Evolutionary conservation across 495 filamentous ascomycete genomes (phyloP).

Genomic region (Talaromyces wortmannii): DNA sequence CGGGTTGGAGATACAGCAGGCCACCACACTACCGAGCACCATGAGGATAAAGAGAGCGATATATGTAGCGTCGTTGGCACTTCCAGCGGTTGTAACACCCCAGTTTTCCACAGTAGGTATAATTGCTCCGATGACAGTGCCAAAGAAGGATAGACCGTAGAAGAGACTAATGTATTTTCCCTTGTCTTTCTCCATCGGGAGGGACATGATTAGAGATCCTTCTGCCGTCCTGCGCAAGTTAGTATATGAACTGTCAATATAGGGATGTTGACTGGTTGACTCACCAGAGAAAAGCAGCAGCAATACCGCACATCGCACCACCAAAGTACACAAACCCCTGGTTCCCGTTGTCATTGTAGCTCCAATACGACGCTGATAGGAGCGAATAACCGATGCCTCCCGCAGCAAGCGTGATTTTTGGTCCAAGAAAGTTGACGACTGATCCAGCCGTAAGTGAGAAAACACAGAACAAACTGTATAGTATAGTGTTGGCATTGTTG

Average conservation of each 20-base stretch:
- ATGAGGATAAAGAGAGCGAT: conserved; percentile 11
- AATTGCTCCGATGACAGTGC: conserved; percentile 10
- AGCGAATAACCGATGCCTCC: conserved; percentile 10
- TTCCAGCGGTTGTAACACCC: conserved; percentile 9
- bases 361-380: conserved; percentile 9
- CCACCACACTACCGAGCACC: conserved; percentile 9
- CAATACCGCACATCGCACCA: conserved; percentile 10
- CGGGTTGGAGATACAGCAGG: conserved; percentile 9
- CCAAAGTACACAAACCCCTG: conserved; percentile 11
- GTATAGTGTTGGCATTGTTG: conserved; percentile 11
- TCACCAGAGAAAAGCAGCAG: conserved; percentile 10
- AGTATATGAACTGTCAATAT: not conserved
- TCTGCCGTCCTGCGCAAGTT: conserved; percentile 7
- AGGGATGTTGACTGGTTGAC: not conserved
- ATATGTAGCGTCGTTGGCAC: conserved; percentile 11
- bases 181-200: conserved; percentile 10
- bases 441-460: conserved; percentile 7
- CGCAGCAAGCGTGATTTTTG: conserved; percentile 8
- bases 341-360: conserved; percentile 9
- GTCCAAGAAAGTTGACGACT: conserved; percentile 8
- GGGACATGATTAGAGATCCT: conserved; percentile 9
- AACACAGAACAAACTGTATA: conserved; percentile 10
- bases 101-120: conserved; percentile 11
- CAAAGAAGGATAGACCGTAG: conserved; percentile 11
- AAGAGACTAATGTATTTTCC: conserved; percentile 11